Evolutionary conservation across 108 stramenopile genomes (phyloP), one percentile per base, ranked within the genome.

Genomic region (Ochromonas danica): DNA sequence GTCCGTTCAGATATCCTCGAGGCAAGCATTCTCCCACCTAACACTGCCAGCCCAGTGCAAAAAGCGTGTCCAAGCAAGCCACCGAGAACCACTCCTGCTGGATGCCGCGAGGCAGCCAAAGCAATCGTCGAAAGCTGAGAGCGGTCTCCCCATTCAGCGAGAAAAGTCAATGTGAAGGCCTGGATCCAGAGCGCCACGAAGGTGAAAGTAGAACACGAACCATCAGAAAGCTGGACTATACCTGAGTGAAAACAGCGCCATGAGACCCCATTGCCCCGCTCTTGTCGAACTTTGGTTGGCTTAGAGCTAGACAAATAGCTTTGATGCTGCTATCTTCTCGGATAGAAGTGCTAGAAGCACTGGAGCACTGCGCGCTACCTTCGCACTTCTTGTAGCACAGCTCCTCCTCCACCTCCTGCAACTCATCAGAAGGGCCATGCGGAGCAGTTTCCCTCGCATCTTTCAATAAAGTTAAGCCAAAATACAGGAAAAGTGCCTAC

Each of bases 121-220:
- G 99, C 97, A 82, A 99, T 97, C n/a, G 99, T 99, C 22, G 99
- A 97, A 79, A 99, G 98, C 81, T 99, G 99, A n/a, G 93, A 94
- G 45, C 99, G 93, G 89, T 99, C 99, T 27, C 99, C 99, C 99
- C 99, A 99, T 89, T 99, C 99, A 2, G 99, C 99, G 81, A 99
- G 81, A 79, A 99, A 99, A 1, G 99, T 98, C 77, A 99, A 71
- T 22, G 92, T 94, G 71, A 98, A 90, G 38, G 95, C 86, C 84
- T 51, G 22, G 57, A 25, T 60, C 25, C 25, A 60, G n/a, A 60
- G n/a, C n/a, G n/a, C n/a, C n/a, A n/a, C n/a, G n/a, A n/a, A n/a
- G n/a, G n/a, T n/a, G n/a, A n/a, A n/a, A 25, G 25, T 60, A 25
- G 25, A 60, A 60, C 25, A 25, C 25, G 25, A 25, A n/a, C n/a